Evolutionary conservation across 2,329 filamentous ascomycete genomes (phyloP).

Genomic region (Apiospora arundinis): DNA sequence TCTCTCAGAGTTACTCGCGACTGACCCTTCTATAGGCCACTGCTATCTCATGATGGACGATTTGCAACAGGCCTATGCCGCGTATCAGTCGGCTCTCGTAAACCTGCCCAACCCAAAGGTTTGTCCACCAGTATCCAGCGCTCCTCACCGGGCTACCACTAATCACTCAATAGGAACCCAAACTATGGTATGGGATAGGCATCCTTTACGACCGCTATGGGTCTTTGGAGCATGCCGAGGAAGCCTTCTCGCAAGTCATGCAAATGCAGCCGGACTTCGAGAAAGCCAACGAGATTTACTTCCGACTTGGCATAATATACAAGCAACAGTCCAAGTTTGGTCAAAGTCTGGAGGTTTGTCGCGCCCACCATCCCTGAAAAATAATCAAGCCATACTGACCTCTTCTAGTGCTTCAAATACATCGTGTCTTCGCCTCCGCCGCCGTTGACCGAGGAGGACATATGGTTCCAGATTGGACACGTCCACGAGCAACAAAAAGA

Average conservation of each 20-base stretch:
- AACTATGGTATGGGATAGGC: constrained; percentile 98
- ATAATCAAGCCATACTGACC: constrained; percentile 39
- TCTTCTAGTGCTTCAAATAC: constrained; percentile 88
- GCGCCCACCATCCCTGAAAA: constrained; percentile 2
- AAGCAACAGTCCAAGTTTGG: constrained; percentile 96
- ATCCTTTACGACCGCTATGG: constrained; percentile 97
- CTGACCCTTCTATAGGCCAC: constrained; percentile 68
- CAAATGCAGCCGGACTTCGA: constrained; percentile 97
- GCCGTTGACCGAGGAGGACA: constrained; percentile 94
- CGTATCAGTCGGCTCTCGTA: constrained; percentile 94
- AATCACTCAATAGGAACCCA: constrained; percentile 73
- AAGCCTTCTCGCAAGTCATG: constrained; percentile 99
- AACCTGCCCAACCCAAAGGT: constrained; percentile 94
- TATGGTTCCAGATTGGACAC: constrained; percentile 99
- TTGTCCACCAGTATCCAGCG: constrained; percentile 35
- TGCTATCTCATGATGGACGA: constrained; percentile 99
- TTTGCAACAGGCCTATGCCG: constrained; percentile 92
- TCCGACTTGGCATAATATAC: constrained; percentile 98
- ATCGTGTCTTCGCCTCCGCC: constrained; percentile 93
- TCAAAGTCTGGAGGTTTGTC: constrained; percentile 84
- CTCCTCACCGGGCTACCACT: constrained; percentile 22
- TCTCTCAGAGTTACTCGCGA: background rate
- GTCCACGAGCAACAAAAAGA: constrained; percentile 99
- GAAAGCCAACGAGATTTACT: constrained; percentile 99
- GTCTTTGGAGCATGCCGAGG: constrained; percentile 94